Percentiles rank a stretch among this genome's conserved stretches.
Conservation (phyloP, 176 grass and related monocot genomes). For the Stipa capillata region DNA sequence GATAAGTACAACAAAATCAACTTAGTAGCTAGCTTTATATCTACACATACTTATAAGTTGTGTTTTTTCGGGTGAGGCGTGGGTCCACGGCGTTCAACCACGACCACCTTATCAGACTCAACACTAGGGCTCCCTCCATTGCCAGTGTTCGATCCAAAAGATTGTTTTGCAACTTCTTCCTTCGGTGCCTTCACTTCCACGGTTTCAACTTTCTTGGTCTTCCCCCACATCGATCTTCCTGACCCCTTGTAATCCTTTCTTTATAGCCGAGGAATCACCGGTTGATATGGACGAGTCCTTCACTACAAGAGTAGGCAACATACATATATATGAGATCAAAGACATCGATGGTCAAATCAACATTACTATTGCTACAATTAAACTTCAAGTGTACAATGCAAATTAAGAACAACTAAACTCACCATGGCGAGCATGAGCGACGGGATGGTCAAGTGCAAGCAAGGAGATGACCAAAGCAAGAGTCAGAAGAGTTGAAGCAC, state of each 20-base stretch:
- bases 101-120: background rate
- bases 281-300: background rate
- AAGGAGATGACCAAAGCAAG: slow-evolving; percentile 13
- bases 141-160: background rate
- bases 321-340: background rate
- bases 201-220: background rate
- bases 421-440: slow-evolving; percentile 25
- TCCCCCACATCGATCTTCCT: background rate
- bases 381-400: background rate
- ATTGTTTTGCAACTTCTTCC: background rate
- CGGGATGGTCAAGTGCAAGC: background rate
- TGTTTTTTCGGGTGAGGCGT: slow-evolving; percentile 57
- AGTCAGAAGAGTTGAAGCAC: background rate
- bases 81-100: slow-evolving; percentile 25
- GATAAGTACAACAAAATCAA: slow-evolving; percentile 8
- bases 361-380: background rate
- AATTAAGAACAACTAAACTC: background rate
- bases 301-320: background rate
- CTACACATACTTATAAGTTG: slow-evolving; percentile 31
- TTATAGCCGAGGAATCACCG: background rate
- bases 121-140: background rate
- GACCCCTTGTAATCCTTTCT: background rate
- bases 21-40: background rate
- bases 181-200: background rate
- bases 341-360: background rate